A percentile compares a stretch with the other conserved stretches of the same genome.
These are phyloP conservation scores for Margaritispora aquatica DNA, from an alignment of 495 filamentous ascomycete species.

Conservation along the genomic window DNA sequence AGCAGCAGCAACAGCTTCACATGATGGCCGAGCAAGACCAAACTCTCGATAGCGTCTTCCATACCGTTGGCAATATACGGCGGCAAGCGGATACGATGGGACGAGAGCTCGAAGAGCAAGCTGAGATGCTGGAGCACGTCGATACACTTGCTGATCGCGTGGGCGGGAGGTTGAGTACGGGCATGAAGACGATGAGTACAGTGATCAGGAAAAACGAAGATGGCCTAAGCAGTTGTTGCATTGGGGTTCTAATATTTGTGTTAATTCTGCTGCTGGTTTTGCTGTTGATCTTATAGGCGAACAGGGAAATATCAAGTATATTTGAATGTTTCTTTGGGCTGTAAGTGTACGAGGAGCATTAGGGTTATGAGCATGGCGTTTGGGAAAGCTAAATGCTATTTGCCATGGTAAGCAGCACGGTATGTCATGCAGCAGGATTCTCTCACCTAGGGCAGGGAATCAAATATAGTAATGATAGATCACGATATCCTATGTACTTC, in stretches of 20 bases:
- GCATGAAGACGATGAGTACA: conserved; percentile 75
- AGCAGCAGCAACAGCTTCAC: conserved; percentile 84
- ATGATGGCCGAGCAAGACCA: conserved; percentile 95
- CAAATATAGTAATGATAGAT: too few relatives aligned
- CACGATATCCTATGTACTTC: too few relatives aligned
- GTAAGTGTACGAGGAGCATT: neutral
- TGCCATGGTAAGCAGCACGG: too few relatives aligned
- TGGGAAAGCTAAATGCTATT: too few relatives aligned
- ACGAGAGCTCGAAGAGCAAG: conserved; percentile 89
- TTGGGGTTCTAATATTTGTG: conserved; percentile 76
- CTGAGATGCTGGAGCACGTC: conserved; percentile 69
- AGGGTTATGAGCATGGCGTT: too few relatives aligned
- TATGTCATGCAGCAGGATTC: too few relatives aligned
- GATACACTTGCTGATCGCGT: conserved; percentile 81
- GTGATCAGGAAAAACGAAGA: conserved; percentile 93
- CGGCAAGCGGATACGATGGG: conserved; percentile 94
- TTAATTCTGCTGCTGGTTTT: conserved; percentile 80
- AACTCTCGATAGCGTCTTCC: conserved; percentile 85
- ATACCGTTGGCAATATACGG: conserved; percentile 83
- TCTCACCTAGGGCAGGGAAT: too few relatives aligned
- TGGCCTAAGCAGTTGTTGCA: conserved; percentile 85
- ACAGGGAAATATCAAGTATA: too few relatives aligned
- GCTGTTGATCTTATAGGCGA: conserved; percentile 41
- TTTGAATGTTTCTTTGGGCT: too few relatives aligned
- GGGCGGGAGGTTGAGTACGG: conserved; percentile 75